Conservation (phyloP, 352 stramenopile species). For the Thalassiosira mediterranea region DNA sequence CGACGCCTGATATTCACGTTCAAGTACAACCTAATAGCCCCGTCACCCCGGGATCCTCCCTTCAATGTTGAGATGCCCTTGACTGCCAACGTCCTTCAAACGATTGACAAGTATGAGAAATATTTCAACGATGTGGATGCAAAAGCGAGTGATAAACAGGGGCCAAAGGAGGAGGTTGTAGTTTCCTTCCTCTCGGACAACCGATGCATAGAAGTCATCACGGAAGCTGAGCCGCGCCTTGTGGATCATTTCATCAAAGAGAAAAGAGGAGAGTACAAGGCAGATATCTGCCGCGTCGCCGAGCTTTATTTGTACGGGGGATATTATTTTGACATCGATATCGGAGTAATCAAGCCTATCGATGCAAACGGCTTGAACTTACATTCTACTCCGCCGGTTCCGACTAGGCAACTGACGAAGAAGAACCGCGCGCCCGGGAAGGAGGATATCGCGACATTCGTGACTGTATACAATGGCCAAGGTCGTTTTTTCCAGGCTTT, state of each 20-base stretch:
- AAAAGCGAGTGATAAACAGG: background rate
- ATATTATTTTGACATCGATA: conserved; percentile 43
- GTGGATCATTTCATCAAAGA: conserved; percentile 41
- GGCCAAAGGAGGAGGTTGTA: conserved; percentile 7
- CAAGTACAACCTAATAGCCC: conserved; percentile 49
- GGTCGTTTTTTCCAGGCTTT: conserved; percentile 33
- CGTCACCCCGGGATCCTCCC: conserved; percentile 16
- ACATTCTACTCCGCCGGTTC: background rate
- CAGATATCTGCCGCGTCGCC: conserved; percentile 53
- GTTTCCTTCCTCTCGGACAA: conserved; percentile 45
- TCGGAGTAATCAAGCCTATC: conserved; percentile 21
- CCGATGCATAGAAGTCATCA: conserved; percentile 35
- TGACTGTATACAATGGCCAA: conserved; percentile 21
- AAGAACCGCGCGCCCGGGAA: background rate
- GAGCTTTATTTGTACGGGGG: conserved; percentile 48
- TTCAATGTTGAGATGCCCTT: conserved; percentile 21
- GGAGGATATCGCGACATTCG: conserved; percentile 31
- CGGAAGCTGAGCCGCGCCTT: conserved; percentile 42
- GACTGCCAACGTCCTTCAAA: conserved; percentile 39
- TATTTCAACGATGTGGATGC: conserved; percentile 23
- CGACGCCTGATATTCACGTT: conserved; percentile 47
- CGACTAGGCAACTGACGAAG: background rate
- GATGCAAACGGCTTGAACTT: background rate
- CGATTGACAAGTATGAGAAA: conserved; percentile 41
- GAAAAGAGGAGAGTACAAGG: conserved; percentile 39